A percentile compares a stretch with the other conserved stretches of the same genome.
Conservation (phyloP, 2,329 filamentous ascomycete genomes). For the Diaporthe batatas region DNA sequence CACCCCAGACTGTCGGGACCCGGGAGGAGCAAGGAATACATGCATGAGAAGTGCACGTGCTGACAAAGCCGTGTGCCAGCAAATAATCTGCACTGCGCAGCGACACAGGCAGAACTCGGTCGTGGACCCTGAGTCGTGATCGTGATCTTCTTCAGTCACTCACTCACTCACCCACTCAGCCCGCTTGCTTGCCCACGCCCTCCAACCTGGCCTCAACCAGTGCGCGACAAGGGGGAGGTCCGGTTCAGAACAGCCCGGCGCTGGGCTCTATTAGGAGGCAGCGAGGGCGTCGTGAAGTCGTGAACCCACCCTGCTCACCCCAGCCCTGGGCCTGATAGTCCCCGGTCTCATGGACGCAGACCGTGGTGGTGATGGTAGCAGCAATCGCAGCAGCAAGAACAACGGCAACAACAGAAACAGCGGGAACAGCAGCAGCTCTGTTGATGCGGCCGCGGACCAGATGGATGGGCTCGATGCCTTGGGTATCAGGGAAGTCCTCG, state of each 20-base stretch:
- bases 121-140: neutral
- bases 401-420: neutral
- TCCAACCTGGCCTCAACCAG: neutral
- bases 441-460: conserved; percentile 38
- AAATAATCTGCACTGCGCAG: conserved; percentile 10
- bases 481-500: conserved; percentile 50
- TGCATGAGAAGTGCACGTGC: neutral
- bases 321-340: neutral
- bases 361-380: neutral
- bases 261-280: conserved; percentile 36
- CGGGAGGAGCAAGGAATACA: neutral
- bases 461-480: conserved; percentile 45
- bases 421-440: neutral
- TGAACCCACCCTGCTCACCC: neutral
- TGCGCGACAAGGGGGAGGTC: neutral
- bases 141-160: no score
- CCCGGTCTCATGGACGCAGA: conserved; percentile 31
- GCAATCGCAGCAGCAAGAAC: no score
- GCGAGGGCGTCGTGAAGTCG: neutral
- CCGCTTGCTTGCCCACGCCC: no score
- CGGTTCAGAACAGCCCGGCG: conserved; percentile 9
- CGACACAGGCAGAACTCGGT: neutral
- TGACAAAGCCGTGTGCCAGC: conserved; percentile 18
- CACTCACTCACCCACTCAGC: no score
- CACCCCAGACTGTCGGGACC: neutral